phyloP scores from a whole-genome alignment of 345 rosid genomes.

The Gossypium stocksii region DNA sequence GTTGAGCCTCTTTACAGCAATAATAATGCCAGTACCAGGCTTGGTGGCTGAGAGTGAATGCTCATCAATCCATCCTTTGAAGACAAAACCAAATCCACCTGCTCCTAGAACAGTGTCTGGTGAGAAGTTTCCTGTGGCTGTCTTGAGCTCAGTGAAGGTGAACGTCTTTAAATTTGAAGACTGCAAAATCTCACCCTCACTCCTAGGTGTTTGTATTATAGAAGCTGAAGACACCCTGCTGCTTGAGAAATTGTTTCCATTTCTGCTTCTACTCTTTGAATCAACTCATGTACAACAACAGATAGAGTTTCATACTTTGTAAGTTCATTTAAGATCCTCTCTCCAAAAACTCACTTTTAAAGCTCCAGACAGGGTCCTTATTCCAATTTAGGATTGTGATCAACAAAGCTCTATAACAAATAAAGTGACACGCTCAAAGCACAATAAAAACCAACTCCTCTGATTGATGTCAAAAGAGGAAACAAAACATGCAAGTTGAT shows the following conservation, averaged over 20 bases:
- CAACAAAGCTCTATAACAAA: too few species aligned
- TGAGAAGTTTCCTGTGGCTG: constrained; percentile 79
- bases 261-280: constrained; percentile 31
- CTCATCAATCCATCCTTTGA: constrained; percentile 94
- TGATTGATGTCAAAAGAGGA: neutral
- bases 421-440: too few species aligned
- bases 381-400: too few species aligned
- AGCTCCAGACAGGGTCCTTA: too few species aligned
- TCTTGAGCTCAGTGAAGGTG: constrained; percentile 58
- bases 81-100: constrained; percentile 94
- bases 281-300: constrained; percentile 41
- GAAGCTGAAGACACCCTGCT: constrained; percentile 55
- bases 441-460: too few species aligned
- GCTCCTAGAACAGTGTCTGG: constrained; percentile 93
- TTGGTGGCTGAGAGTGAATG: constrained; percentile 54
- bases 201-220: constrained; percentile 32
- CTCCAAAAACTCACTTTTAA: too few species aligned
- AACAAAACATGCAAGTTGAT: neutral
- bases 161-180: constrained; percentile 66
- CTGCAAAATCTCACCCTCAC: constrained; percentile 83
- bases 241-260: constrained; percentile 36
- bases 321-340: too few species aligned
- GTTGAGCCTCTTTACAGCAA: constrained; percentile 88
- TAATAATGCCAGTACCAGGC: constrained; percentile 84
- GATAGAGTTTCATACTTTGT: too few species aligned